phyloP scores from a whole-genome alignment of 2,329 filamentous ascomycete species.

The Paracamarosporium sp. region DNA sequence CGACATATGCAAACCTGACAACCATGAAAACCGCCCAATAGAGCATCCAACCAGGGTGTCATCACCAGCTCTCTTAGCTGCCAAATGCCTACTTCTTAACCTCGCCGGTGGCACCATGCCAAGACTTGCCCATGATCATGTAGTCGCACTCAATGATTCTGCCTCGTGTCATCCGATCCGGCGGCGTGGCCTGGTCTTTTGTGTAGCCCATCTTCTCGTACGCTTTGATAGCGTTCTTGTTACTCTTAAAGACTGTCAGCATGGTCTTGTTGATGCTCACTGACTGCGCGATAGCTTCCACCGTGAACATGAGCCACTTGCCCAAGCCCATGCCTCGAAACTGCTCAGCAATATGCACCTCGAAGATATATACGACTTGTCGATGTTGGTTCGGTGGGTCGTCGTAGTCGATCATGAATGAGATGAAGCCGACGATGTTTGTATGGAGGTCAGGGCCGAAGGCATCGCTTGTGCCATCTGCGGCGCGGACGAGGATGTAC shows the following conservation, averaged over 20 bases:
- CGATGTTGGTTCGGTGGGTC: conserved; percentile 49
- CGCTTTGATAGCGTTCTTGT: conserved; percentile 63
- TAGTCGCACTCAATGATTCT: conserved; percentile 32
- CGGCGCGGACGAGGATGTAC: conserved; percentile 63
- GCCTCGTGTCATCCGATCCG: conserved; percentile 45
- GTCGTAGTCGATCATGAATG: conserved; percentile 74
- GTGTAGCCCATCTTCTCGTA: conserved; percentile 67
- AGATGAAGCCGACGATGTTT: conserved; percentile 55
- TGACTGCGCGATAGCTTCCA: conserved; percentile 60
- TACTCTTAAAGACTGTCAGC: conserved; percentile 75
- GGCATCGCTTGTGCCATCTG: background rate
- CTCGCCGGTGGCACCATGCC: background rate
- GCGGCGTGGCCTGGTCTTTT: conserved; percentile 61
- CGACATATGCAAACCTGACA: background rate
- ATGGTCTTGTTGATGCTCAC: conserved; percentile 70
- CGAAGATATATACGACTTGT: conserved; percentile 79
- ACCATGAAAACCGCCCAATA: background rate
- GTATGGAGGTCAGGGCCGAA: conserved; percentile 1
- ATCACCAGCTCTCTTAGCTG: background rate
- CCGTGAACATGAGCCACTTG: conserved; percentile 63
- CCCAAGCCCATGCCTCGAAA: conserved; percentile 70
- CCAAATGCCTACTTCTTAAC: background rate
- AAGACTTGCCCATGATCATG: conserved; percentile 33
- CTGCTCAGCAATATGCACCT: conserved; percentile 70
- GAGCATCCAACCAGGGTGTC: no score